phyloP scores from a whole-genome alignment of 108 stramenopile genomes.

The Chaetoceros tenuissimus region DNA sequence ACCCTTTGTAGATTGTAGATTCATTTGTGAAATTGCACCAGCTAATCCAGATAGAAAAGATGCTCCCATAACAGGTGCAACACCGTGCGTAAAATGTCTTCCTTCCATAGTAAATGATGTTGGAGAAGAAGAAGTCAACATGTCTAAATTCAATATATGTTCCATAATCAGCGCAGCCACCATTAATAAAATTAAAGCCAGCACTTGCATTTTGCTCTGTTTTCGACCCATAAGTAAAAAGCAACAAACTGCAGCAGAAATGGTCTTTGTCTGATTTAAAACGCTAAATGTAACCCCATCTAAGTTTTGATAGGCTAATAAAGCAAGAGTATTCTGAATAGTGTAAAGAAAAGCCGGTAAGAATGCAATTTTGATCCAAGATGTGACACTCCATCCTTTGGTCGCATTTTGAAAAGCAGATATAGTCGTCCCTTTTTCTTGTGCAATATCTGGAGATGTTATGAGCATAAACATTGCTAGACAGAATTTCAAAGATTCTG shows the following conservation, averaged over 20 bases:
- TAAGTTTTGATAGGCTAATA: constrained; percentile 85
- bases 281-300: constrained; percentile 92
- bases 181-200: constrained; percentile 76
- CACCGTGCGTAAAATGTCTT: constrained; percentile 60
- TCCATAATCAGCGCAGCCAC: constrained; percentile 77
- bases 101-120: constrained; percentile 16
- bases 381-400: constrained; percentile 46
- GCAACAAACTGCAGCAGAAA: constrained; percentile 88
- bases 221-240: constrained; percentile 79
- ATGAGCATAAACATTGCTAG: constrained; percentile 38
- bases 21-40: constrained; percentile 87
- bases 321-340: constrained; percentile 84
- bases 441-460: constrained; percentile 1
- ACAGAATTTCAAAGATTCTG: constrained; percentile 58
- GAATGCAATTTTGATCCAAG: constrained; percentile 59
- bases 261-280: constrained; percentile 94
- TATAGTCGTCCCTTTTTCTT: background rate
- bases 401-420: background rate
- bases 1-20: constrained; percentile 38
- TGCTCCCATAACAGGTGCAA: constrained; percentile 68
- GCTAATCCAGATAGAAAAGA: constrained; percentile 83
- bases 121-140: constrained; percentile 5
- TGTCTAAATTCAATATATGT: constrained; percentile 28
- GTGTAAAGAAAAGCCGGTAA: constrained; percentile 86
- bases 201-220: constrained; percentile 74